These are phyloP conservation scores for Hyaloscypha finlandica DNA, from an alignment of 495 filamentous ascomycete genomes.

Conservation along the genomic window DNA sequence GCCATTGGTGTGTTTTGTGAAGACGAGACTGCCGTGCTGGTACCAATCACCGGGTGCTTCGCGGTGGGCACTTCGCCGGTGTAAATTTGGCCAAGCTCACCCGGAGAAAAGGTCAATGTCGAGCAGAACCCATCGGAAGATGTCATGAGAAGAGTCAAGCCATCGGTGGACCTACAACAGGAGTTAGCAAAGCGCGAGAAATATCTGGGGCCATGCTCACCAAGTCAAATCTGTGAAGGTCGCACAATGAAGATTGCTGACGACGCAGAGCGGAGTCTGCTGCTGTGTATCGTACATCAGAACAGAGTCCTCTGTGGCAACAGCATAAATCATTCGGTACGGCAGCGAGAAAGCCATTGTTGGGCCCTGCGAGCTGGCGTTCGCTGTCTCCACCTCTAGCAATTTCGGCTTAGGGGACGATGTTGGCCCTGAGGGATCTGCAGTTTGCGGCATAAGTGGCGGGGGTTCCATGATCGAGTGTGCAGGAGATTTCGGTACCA, in stretches of 20 bases:
- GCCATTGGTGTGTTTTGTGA: constrained; percentile 62
- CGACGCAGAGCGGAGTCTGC: constrained; percentile 84
- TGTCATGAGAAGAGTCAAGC: constrained; percentile 87
- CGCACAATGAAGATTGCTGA: constrained; percentile 95
- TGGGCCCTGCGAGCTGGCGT: constrained; percentile 53
- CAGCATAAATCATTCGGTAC: constrained; percentile 94
- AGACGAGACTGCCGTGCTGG: constrained; percentile 41
- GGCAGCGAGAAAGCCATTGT: constrained; percentile 78
- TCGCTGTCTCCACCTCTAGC: constrained; percentile 51
- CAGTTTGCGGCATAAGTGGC: constrained; percentile 55
- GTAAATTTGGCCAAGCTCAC: constrained; percentile 87
- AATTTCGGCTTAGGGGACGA: constrained; percentile 51
- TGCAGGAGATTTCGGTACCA: constrained; percentile 51
- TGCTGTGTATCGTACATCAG: constrained; percentile 97
- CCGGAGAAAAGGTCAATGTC: constrained; percentile 76
- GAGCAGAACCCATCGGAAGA: constrained; percentile 99
- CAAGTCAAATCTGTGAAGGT: constrained; percentile 97
- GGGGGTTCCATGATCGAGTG: constrained; percentile 85
- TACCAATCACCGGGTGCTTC: constrained; percentile 46
- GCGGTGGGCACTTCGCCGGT: constrained; percentile 61
- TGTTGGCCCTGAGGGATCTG: constrained; percentile 46
- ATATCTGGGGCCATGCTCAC: constrained; percentile 51
- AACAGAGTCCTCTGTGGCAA: constrained; percentile 97
- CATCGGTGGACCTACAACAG: constrained; percentile 79
- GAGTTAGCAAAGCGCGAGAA: background rate